Base-by-base conservation (phyloP, 352 stramenopile species). In the Pythium insidiosum region DNA sequence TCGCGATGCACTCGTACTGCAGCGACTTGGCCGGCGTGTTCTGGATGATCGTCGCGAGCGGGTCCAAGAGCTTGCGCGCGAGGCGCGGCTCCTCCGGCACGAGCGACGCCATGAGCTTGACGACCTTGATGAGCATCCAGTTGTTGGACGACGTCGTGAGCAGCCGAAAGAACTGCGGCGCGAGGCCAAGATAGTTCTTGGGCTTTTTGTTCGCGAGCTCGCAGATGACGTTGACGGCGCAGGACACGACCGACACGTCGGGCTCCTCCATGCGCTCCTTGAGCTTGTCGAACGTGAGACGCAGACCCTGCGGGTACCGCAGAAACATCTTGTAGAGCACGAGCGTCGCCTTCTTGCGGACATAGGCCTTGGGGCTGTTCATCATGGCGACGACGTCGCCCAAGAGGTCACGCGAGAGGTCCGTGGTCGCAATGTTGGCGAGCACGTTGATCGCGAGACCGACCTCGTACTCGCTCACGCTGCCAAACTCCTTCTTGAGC, bases 41-140 rank as follows among this genome's bases (percentile, higher is more conserved):
- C 56, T 97, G 79, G 19, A 99, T 97, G 30, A 99, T 97, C 1
- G 89, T 97, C 7, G 95, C 88, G 19, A 99, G 63, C 19, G 97
- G 97, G 41, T 99, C 96, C 26, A 99, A 68, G 24, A 99, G 58
- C 60, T 99, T 99, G 21, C 96, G 77, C 2, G 97, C 97, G 21
- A 99, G 71, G 13, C 97, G 78, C 13, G 97, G 97, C 67, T 99
- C 97, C 58, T 99, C 93, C 0, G 94, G 85, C 26, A 99, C 95
- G 12, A 99, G 68, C 22, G 87, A 95, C 21, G 92, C 93, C 50
- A 99, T 68, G 33, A 99, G 81, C 71, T 99, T 99, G 39, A 99
- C 96, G 6, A 99, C 95, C 69, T 99, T 99, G 74, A 99, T 99
- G 43, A 99, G 84, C 95, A 99, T 99, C 97, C 97, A 99, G 70